These are phyloP conservation scores for Paraconiothyrium sp. DNA, from an alignment of 2,329 filamentous ascomycete genomes.

Conservation along the genomic window DNA sequence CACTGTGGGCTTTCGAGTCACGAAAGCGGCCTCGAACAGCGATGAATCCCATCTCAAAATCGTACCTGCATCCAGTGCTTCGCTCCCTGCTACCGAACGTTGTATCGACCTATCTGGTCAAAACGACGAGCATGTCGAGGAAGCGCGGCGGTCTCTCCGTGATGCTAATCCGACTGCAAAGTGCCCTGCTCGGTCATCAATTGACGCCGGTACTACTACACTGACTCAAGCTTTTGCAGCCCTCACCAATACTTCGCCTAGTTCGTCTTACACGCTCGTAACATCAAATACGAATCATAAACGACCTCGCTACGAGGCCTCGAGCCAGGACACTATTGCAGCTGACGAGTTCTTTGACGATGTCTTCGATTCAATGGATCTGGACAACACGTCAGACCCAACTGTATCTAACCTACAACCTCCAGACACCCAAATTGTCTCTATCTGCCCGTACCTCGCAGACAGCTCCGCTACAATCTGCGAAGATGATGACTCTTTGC, in stretches of 20 bases:
- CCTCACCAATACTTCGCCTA: neutral
- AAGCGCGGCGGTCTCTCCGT: neutral
- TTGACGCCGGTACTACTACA: neutral
- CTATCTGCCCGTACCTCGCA: too few species aligned
- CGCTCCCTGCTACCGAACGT: neutral
- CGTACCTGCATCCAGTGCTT: neutral
- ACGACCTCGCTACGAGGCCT: neutral
- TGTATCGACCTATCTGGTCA: neutral
- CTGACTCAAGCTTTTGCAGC: neutral
- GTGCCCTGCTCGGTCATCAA: neutral
- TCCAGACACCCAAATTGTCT: neutral
- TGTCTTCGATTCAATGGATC: slow-evolving; percentile 20
- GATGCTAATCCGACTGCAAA: neutral
- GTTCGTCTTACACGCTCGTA: neutral
- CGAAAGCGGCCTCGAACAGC: slow-evolving; percentile 19
- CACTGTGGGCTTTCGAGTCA: slow-evolving; percentile 20
- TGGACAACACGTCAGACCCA: slow-evolving; percentile 13
- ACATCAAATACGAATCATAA: neutral
- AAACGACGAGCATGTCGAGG: neutral
- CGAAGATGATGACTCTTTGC: neutral
- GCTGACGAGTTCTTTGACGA: slow-evolving; percentile 26
- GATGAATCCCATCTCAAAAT: slow-evolving; percentile 7
- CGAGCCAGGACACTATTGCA: slow-evolving; percentile 8
- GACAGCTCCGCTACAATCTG: neutral
- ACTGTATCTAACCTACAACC: neutral